Conservation (phyloP, 202 grass and related monocot genomes). For the Panicum hallii region DNA sequence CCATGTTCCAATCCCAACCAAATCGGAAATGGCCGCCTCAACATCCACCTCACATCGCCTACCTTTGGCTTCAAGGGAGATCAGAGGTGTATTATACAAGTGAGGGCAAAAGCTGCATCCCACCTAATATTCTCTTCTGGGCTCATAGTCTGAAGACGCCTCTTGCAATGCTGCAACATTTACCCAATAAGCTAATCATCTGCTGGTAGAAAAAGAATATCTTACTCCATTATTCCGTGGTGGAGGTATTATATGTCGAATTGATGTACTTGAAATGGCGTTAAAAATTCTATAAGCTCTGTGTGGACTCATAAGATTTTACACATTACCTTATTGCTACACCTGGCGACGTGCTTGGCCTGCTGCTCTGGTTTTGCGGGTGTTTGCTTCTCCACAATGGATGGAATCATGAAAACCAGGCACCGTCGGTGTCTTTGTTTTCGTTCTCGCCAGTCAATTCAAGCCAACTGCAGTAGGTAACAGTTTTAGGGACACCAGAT, state of each 20-base stretch:
- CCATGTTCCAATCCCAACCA: conserved; percentile 58
- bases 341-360: conserved; percentile 6
- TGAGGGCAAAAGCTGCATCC: conserved; percentile 48
- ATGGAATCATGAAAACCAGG: conserved; percentile 33
- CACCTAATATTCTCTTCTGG: conserved; percentile 53
- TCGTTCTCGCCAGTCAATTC: conserved; percentile 1
- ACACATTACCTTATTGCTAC: not conserved
- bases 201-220: not conserved
- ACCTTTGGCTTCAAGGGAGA: conserved; percentile 47
- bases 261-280: not conserved
- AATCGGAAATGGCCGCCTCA: conserved; percentile 41
- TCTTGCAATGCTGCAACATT: not conserved
- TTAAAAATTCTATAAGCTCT: conserved; percentile 3
- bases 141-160: not conserved
- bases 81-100: conserved; percentile 35
- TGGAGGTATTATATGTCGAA: not conserved
- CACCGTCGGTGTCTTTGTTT: not conserved
- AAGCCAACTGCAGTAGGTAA: not conserved
- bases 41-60: conserved; percentile 35
- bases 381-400: conserved; percentile 32
- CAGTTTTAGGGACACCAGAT: not conserved
- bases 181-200: conserved; percentile 1
- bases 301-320: not conserved
- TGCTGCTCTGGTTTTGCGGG: conserved; percentile 29
- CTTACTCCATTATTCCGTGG: not conserved